Conservation (phyloP, 169 alveolate genomes). For the Plasmodium fragile region DNA sequence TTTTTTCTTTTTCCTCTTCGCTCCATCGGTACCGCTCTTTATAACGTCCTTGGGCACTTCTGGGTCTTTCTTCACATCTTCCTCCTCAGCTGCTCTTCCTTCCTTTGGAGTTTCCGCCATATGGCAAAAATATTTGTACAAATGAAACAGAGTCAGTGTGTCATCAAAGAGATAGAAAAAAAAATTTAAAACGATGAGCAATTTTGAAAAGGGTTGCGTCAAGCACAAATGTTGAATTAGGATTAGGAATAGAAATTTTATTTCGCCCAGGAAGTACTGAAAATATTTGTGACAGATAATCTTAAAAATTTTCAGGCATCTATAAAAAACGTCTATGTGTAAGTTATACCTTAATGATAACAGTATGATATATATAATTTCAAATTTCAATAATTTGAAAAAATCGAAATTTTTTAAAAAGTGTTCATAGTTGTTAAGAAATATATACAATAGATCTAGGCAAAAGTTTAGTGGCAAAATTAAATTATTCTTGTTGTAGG, state of each 20-base stretch:
- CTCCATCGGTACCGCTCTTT: background rate
- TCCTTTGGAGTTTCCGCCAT: background rate
- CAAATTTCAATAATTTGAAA: constrained; percentile 72
- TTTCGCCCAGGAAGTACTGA: constrained; percentile 72
- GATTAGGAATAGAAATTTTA: constrained; percentile 19
- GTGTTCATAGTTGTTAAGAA: constrained; percentile 60
- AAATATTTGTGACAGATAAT: constrained; percentile 58
- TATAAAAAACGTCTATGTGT: constrained; percentile 55
- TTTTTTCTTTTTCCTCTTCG: background rate
- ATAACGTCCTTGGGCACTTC: background rate
- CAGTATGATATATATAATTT: constrained; percentile 40
- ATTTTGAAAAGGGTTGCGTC: constrained; percentile 44
- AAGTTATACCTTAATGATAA: constrained; percentile 53
- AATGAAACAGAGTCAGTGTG: constrained; percentile 14
- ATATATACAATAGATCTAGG: constrained; percentile 56
- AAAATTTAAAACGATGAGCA: constrained; percentile 62
- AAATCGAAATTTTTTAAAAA: constrained; percentile 65
- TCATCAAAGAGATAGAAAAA: constrained; percentile 71
- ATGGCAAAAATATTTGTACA: constrained; percentile 55
- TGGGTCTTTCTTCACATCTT: background rate
- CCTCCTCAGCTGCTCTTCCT: background rate
- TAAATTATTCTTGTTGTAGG: constrained; percentile 62
- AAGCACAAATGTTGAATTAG: constrained; percentile 55
- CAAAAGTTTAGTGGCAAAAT: constrained; percentile 64
- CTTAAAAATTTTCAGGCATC: constrained; percentile 58